A percentile compares a stretch with the other conserved stretches of the same genome.
Evolutionary conservation across 805 yeast species (phyloP).

Genomic region (Peterozyma xylosa): DNA sequence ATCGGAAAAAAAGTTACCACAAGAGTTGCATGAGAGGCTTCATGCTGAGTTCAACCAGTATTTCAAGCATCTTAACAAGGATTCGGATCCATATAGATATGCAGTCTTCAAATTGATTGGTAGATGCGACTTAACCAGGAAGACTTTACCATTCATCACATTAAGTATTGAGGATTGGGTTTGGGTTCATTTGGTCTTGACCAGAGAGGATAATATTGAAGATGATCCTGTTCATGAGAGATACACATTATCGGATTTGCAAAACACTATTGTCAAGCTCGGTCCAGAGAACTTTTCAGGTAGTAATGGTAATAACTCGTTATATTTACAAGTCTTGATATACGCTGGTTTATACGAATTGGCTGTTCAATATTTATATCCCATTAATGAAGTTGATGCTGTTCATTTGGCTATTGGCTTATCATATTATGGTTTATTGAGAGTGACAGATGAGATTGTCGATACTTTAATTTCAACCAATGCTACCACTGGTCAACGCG

Average conservation of each 20-base stretch:
- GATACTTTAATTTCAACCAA: slow-evolving; percentile 29
- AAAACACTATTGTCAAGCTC: slow-evolving; percentile 56
- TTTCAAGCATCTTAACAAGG: slow-evolving; percentile 55
- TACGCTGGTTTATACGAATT: slow-evolving; percentile 76
- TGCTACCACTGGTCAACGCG: slow-evolving; percentile 10
- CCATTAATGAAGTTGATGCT: slow-evolving; percentile 71
- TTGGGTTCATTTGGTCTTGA: slow-evolving; percentile 83
- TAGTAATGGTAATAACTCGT: slow-evolving; percentile 49
- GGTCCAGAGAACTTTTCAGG: slow-evolving; percentile 69
- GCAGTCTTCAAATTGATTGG: slow-evolving; percentile 90
- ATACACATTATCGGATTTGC: slow-evolving; percentile 70
- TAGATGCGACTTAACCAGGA: slow-evolving; percentile 70
- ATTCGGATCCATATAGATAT: slow-evolving; percentile 82
- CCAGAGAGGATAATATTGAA: slow-evolving; percentile 44
- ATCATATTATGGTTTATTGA: slow-evolving; percentile 63
- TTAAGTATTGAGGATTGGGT: slow-evolving; percentile 91
- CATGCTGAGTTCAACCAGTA: slow-evolving; percentile 79
- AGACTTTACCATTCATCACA: slow-evolving; percentile 59
- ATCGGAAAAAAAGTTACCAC: slow-evolving; percentile 46
- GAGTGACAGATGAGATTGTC: slow-evolving; percentile 28
- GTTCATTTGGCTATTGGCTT: slow-evolving; percentile 85
- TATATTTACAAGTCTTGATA: slow-evolving; percentile 67
- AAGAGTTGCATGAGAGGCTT: slow-evolving; percentile 61
- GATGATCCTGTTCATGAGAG: slow-evolving; percentile 57
- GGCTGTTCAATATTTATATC: slow-evolving; percentile 61